Conservation (phyloP, 768 basidiomycete species). For the Hortiboletus flavorubellus region DNA sequence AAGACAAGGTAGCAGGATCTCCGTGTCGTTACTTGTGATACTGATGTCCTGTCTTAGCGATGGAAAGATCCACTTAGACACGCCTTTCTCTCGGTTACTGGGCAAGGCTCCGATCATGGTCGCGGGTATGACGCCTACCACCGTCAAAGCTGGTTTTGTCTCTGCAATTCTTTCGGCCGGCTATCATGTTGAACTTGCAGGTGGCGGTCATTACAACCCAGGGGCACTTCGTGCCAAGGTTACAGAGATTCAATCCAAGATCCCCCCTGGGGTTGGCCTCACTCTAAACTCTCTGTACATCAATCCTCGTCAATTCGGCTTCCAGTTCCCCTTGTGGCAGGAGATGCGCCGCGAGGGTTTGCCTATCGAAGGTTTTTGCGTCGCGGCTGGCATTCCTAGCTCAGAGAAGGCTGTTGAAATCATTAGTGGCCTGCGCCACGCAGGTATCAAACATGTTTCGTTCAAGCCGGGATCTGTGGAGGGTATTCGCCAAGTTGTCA, state of each 20-base stretch:
- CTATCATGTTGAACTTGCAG: slow-evolving; percentile 95
- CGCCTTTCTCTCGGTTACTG: slow-evolving; percentile 91
- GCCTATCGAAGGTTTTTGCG: slow-evolving; percentile 98
- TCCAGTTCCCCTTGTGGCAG: slow-evolving; percentile 98
- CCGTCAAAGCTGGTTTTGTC: slow-evolving; percentile 94
- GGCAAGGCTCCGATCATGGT: slow-evolving; percentile 99
- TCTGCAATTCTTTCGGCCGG: slow-evolving; percentile 90
- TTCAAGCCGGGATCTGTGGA: slow-evolving; percentile 99
- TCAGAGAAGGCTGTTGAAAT: slow-evolving; percentile 98
- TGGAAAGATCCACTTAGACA: slow-evolving; percentile 90
- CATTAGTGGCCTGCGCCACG: slow-evolving; percentile 72
- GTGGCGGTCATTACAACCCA: slow-evolving; percentile 95
- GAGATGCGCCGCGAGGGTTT: slow-evolving; percentile 95
- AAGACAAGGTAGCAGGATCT: slow-evolving; percentile 68
- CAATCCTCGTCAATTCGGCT: slow-evolving; percentile 94
- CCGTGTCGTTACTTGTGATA: background rate
- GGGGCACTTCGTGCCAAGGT: slow-evolving; percentile 87
- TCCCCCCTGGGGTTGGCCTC: slow-evolving; percentile 86
- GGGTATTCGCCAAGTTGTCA: slow-evolving; percentile 95
- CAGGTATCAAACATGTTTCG: slow-evolving; percentile 93
- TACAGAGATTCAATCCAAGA: slow-evolving; percentile 82
- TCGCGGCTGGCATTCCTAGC: slow-evolving; percentile 95
- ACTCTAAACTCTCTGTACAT: slow-evolving; percentile 97
- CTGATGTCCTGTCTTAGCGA: slow-evolving; percentile 49
- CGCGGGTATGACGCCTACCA: slow-evolving; percentile 98